Evolutionary conservation across 495 filamentous ascomycete genomes (phyloP).

Genomic region (Daldinia loculata): DNA sequence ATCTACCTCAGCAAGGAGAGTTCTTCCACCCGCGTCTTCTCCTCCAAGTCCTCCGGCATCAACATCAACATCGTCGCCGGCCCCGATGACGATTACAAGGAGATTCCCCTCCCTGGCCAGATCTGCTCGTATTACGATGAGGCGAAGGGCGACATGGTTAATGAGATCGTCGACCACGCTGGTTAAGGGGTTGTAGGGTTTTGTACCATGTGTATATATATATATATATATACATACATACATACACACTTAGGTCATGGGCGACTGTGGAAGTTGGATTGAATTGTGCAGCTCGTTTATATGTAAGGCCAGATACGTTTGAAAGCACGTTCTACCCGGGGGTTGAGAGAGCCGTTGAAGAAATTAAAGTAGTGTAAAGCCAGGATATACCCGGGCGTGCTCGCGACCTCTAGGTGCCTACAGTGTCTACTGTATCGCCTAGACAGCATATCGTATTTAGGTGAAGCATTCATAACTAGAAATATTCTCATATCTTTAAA

Average conservation of each 20-base stretch:
- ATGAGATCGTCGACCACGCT: constrained; percentile 89
- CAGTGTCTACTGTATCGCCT: constrained; percentile 27
- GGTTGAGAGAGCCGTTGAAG: background rate
- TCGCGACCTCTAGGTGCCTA: constrained; percentile 1
- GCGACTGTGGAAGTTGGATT: constrained; percentile 2
- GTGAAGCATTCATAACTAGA: constrained; percentile 35
- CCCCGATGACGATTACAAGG: constrained; percentile 78
- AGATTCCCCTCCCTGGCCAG: constrained; percentile 88
- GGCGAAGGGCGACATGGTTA: constrained; percentile 74
- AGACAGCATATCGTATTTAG: constrained; percentile 37
- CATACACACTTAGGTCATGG: background rate
- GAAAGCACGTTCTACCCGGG: constrained; percentile 4
- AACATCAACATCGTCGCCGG: constrained; percentile 84
- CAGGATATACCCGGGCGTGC: constrained; percentile 28
- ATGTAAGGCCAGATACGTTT: constrained; percentile 13
- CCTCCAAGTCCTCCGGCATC: constrained; percentile 81
- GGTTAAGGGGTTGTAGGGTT: constrained; percentile 56
- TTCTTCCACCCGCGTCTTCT: constrained; percentile 80
- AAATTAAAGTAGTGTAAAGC: background rate
- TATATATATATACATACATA: too few species aligned
- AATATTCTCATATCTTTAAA: background rate
- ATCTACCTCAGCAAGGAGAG: constrained; percentile 85
- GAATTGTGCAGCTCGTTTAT: constrained; percentile 4
- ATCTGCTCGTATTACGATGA: constrained; percentile 78
- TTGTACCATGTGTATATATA: background rate